Conservation (phyloP, 257 asterid species). For the Scutellaria barbata region DNA sequence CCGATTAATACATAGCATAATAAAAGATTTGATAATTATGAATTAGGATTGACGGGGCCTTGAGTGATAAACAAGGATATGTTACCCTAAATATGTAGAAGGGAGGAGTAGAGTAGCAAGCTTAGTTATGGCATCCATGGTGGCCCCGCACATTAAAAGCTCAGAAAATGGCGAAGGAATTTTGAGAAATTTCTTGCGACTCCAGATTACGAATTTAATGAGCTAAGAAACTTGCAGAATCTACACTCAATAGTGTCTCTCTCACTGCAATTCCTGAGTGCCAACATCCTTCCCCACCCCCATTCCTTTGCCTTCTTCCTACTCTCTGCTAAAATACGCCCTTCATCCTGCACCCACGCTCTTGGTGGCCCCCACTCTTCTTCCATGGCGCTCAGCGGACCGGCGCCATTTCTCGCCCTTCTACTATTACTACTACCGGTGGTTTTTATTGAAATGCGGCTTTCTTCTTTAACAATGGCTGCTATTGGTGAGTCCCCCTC, state of each 20-base stretch:
- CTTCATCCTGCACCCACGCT: constrained; percentile 12
- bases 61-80: too few relatives aligned
- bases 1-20: too few relatives aligned
- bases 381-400: constrained; percentile 55
- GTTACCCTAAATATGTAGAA: neutral
- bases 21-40: too few relatives aligned
- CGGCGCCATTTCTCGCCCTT: constrained; percentile 44
- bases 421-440: constrained; percentile 30
- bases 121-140: constrained; percentile 30
- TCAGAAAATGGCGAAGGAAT: constrained; percentile 21
- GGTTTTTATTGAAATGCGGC: constrained; percentile 45
- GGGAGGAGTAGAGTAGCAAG: neutral
- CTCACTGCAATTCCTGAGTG: constrained; percentile 11
- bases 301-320: constrained; percentile 21
- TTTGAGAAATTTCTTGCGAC: neutral
- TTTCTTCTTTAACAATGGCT: constrained; percentile 43
- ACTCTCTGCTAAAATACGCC: constrained; percentile 43
- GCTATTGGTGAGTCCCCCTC: constrained; percentile 56
- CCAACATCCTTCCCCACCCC: constrained; percentile 19
- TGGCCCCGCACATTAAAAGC: constrained; percentile 22
- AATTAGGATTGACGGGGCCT: neutral
- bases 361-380: constrained; percentile 31
- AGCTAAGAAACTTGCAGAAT: constrained; percentile 1
- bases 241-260: constrained; percentile 38
- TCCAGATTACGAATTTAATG: constrained; percentile 21